Evolutionary conservation across 352 stramenopile genomes (phyloP).

Genomic region (Globisporangium perplexum): DNA sequence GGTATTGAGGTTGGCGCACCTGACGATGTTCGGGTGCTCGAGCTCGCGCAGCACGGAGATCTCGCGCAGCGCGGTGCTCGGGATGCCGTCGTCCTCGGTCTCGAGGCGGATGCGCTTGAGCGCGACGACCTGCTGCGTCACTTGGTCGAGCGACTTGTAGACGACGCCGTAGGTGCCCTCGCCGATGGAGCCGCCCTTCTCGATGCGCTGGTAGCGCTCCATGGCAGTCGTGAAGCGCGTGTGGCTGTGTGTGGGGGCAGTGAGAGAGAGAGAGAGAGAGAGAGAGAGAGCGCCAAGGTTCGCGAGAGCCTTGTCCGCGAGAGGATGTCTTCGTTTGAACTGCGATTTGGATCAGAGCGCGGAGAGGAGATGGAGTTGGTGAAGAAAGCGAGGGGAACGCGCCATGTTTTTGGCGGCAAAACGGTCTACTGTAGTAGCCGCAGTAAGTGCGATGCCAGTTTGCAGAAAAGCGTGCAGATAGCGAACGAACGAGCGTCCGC

Average conservation of each 20-base stretch:
- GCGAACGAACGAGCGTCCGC: too few species aligned
- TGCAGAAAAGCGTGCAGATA: too few species aligned
- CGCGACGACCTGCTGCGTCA: conserved; percentile 89
- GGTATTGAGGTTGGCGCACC: conserved; percentile 21
- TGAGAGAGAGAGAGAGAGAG: neutral
- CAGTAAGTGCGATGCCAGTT: neutral
- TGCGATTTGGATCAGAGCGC: neutral
- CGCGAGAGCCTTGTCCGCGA: neutral
- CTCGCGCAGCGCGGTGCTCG: conserved; percentile 96
- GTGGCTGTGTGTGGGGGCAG: neutral
- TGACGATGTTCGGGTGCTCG: conserved; percentile 98
- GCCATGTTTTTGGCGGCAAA: conserved; percentile 2
- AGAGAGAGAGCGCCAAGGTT: too few species aligned
- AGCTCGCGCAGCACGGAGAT: conserved; percentile 98
- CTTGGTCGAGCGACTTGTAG: conserved; percentile 93
- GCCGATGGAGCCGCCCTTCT: conserved; percentile 91
- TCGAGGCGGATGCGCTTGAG: conserved; percentile 97
- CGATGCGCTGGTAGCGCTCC: conserved; percentile 91
- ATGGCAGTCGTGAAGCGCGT: conserved; percentile 45
- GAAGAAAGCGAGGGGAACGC: neutral
- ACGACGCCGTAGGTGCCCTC: conserved; percentile 97
- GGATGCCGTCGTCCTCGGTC: conserved; percentile 99
- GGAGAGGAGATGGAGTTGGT: neutral
- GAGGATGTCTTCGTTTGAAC: neutral
- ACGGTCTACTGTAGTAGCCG: neutral